Conservation (phyloP, 2,329 filamentous ascomycete species). For the Colletotrichum gigasporum region DNA sequence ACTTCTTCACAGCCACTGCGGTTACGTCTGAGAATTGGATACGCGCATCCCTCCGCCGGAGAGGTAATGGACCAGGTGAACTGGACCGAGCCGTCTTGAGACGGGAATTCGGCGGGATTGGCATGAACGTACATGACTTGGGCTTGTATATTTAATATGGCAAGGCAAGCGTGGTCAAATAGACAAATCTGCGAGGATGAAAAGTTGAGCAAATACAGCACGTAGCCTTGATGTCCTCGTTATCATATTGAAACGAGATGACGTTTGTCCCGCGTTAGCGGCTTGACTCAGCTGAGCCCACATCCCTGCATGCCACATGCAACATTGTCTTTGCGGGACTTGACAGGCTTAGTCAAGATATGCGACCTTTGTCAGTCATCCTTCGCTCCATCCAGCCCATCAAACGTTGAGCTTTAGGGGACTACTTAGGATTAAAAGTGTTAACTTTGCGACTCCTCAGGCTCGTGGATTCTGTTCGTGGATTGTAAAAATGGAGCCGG, state of each 20-base stretch:
- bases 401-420: no score
- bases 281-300: no score
- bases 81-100: constrained; percentile 82
- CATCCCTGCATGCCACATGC: no score
- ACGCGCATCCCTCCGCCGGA: constrained; percentile 74
- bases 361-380: no score
- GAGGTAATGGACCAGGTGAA: constrained; percentile 92
- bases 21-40: constrained; percentile 86
- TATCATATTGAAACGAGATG: background rate
- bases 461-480: background rate
- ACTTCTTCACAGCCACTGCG: constrained; percentile 73
- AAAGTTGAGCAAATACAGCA: background rate
- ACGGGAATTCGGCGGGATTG: background rate
- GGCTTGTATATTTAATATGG: constrained; percentile 19
- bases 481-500: background rate
- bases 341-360: no score
- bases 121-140: background rate
- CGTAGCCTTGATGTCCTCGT: background rate
- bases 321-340: no score
- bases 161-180: constrained; percentile 24
- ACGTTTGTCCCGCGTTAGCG: no score
- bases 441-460: no score
- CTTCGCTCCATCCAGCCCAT: no score
- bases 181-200: constrained; percentile 17
- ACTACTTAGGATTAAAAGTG: no score